Conservation (phyloP, 345 rosid species). For the Raphanus sativus region DNA sequence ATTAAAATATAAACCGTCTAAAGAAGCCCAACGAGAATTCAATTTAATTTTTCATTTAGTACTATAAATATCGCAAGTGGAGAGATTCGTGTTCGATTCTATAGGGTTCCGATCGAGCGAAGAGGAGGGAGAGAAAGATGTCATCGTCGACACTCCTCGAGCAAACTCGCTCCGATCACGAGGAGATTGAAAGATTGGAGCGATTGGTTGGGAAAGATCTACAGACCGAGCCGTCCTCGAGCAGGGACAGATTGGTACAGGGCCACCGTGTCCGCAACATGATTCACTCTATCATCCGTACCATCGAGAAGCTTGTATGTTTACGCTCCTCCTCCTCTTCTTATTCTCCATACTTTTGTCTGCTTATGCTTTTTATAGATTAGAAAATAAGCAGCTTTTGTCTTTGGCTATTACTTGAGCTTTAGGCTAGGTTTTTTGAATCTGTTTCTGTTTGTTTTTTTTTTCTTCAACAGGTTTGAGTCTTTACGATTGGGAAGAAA, state of each 20-base stretch:
- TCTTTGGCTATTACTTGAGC: no score
- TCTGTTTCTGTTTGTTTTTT: neutral
- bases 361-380: neutral
- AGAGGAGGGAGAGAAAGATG: slow-evolving; percentile 43
- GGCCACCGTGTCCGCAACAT: slow-evolving; percentile 88
- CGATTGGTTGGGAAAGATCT: slow-evolving; percentile 86
- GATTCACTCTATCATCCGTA: slow-evolving; percentile 62
- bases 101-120: neutral
- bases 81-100: neutral
- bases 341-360: neutral
- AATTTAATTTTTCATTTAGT: neutral
- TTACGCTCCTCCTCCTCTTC: neutral
- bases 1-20: no score
- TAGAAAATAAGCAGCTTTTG: no score
- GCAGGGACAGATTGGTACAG: slow-evolving; percentile 76
- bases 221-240: slow-evolving; percentile 65
- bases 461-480: neutral
- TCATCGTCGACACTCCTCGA: slow-evolving; percentile 92
- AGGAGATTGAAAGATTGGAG: slow-evolving; percentile 85
- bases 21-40: no score
- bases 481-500: neutral
- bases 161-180: slow-evolving; percentile 80
- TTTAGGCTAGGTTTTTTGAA: neutral
- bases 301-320: slow-evolving; percentile 67
- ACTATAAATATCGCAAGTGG: neutral